Conservation (phyloP, 2,329 filamentous ascomycete species). For the Clonostachys solani region DNA sequence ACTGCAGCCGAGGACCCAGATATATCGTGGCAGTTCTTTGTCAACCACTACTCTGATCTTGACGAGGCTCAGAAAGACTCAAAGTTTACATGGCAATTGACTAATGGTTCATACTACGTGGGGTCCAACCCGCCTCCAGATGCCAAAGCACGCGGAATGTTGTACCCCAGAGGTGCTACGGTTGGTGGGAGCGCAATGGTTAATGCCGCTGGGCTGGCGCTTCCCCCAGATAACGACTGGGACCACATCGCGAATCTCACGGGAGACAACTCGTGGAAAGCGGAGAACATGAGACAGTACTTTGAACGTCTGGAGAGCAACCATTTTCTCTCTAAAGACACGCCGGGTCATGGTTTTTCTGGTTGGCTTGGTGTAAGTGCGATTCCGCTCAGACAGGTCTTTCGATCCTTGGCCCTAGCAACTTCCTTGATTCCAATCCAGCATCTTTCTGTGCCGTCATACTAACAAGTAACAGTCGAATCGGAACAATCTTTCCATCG, state of each 20-base stretch:
- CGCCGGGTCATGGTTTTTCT: constrained; percentile 32
- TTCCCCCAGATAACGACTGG: constrained; percentile 36
- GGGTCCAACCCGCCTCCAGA: constrained; percentile 48
- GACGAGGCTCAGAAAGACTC: constrained; percentile 47
- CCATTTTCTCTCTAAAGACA: constrained; percentile 24
- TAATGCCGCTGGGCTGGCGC: constrained; percentile 48
- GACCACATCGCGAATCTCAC: constrained; percentile 31
- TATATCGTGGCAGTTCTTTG: constrained; percentile 59
- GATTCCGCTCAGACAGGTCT: too few relatives aligned
- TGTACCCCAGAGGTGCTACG: constrained; percentile 53
- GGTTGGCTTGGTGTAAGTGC: constrained; percentile 34
- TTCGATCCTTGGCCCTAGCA: too few relatives aligned
- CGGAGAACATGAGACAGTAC: constrained; percentile 31
- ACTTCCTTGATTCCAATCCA: too few relatives aligned
- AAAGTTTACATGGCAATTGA: constrained; percentile 54
- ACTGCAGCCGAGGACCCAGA: constrained; percentile 49
- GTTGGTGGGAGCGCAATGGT: constrained; percentile 55
- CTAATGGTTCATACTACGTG: constrained; percentile 44
- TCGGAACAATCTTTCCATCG: too few relatives aligned
- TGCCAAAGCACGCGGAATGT: constrained; percentile 44
- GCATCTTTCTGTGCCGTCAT: too few relatives aligned
- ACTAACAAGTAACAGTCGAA: too few relatives aligned
- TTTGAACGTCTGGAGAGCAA: constrained; percentile 35
- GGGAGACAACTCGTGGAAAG: constrained; percentile 33
- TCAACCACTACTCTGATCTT: constrained; percentile 55